phyloP scores from a whole-genome alignment of 441 rosid genomes.

The Mallotus repandus region DNA sequence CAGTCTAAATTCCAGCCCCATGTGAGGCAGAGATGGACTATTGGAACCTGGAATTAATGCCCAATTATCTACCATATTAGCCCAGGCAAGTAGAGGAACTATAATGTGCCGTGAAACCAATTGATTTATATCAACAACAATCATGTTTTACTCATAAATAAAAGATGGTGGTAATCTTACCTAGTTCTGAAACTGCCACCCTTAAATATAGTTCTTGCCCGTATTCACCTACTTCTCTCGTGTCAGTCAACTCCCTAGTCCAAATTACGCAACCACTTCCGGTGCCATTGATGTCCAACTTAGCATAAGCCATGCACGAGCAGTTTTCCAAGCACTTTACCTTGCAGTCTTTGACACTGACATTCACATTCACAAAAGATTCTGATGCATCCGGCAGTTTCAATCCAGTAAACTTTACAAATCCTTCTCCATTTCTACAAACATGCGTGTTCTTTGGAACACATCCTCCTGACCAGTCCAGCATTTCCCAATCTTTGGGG shows the following conservation, averaged over 20 bases:
- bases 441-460: conserved; percentile 12
- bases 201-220: conserved; percentile 62
- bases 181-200: conserved; percentile 54
- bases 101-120: neutral
- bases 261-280: conserved; percentile 67
- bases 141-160: neutral
- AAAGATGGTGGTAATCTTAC: conserved; percentile 22
- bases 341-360: conserved; percentile 44
- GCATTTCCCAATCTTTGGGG: conserved; percentile 44
- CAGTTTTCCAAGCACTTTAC: conserved; percentile 46
- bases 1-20: too few species aligned
- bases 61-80: too few species aligned
- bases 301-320: conserved; percentile 60
- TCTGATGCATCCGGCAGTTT: conserved; percentile 52
- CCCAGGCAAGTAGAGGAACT: too few species aligned
- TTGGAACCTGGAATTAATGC: too few species aligned
- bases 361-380: conserved; percentile 5
- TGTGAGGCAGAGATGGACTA: too few species aligned
- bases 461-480: conserved; percentile 62
- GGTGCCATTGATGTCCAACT: conserved; percentile 36
- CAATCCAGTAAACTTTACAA: conserved; percentile 28
- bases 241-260: conserved; percentile 46
- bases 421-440: conserved; percentile 20
- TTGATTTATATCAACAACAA: neutral
- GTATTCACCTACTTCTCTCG: conserved; percentile 34